A percentile compares a stretch with the other conserved stretches of the same genome.
Conservation (phyloP, 1,139 yeast species). For the Geotrichum histeridarum region DNA sequence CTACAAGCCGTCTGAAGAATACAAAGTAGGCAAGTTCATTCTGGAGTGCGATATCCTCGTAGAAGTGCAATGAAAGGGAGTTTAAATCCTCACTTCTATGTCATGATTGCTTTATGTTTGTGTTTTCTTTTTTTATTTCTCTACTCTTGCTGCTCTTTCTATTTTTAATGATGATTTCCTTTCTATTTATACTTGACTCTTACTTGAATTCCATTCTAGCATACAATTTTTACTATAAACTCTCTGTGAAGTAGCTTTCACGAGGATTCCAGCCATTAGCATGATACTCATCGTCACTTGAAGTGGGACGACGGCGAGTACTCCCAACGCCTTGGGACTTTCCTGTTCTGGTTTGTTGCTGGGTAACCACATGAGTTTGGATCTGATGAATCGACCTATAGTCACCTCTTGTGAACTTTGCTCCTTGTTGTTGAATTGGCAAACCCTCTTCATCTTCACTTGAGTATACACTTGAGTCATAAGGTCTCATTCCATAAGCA, state of each 20-base stretch:
- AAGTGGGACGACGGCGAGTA: too few species aligned
- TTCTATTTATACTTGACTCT: not conserved
- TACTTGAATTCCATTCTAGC: not conserved
- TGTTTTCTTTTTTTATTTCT: not conserved
- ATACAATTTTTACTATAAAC: not conserved
- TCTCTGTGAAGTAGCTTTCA: constrained; percentile 13
- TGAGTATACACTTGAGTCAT: too few species aligned
- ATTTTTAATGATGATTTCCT: not conserved
- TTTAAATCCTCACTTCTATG: not conserved
- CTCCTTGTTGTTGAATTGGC: too few species aligned
- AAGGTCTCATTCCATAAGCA: too few species aligned
- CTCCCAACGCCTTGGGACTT: too few species aligned
- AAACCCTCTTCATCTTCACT: too few species aligned
- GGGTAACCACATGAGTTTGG: too few species aligned
- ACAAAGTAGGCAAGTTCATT: constrained; percentile 75
- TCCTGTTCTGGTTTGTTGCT: too few species aligned
- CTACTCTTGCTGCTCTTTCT: not conserved
- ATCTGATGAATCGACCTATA: too few species aligned
- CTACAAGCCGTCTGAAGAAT: constrained; percentile 50
- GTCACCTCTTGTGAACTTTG: too few species aligned
- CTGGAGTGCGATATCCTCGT: constrained; percentile 46
- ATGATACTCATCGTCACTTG: constrained; percentile 6
- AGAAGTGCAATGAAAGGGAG: constrained; percentile 10
- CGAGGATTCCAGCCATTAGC: constrained; percentile 1
- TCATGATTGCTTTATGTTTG: not conserved